Base-by-base conservation (phyloP, 352 stramenopile species). In the Phytophthora multivora region DNA sequence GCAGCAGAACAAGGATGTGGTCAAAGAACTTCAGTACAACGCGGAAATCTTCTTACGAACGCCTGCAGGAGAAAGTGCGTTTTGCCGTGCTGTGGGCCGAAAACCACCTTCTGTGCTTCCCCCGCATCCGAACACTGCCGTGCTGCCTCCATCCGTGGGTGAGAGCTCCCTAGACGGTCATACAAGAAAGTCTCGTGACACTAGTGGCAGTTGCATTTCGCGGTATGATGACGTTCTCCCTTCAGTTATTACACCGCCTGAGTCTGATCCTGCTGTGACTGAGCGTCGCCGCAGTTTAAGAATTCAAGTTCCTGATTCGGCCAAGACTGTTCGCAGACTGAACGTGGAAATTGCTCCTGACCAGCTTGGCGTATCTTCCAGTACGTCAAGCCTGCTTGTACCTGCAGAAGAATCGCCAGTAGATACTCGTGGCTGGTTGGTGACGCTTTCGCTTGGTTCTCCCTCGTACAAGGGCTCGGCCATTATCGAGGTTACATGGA, bases 1-100 rank as follows among this genome's bases (percentile, higher is more conserved):
- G 51, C 88, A 95, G 53, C 86, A 95, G 46, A 96, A 95, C 71
- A 95, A 95, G 58, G 88, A 96, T 36, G 83, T 96, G n/a, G 71
- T 96, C 50, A 96, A 96, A 60, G 88, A 96, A 54, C 67, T 96
- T 9, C 85, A 95, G 59, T 96, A 93, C 62, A 92, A 87, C 41
- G 87, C 86, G 1, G 88, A 96, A 55, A 82, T 95, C 2, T 96
- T 88, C 51, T 68, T 84, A 12, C 73, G 84, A 30, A 95, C 80
- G 3, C 56, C 73, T 30, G 81, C 78, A 26, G 83, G 84, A 5
- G 86, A 96, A 71, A 69, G 31, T 49, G 86, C 86, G 7, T 96
- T 92, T 55, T 93, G 79, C 63, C 75, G 80, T 18, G 80, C 77
- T 25, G 80, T 93, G 30, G 85, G 86, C 74, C 80, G 64, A 69